Base-by-base conservation (phyloP, 805 yeast genomes). In the Wickerhamomyces canadensis region DNA sequence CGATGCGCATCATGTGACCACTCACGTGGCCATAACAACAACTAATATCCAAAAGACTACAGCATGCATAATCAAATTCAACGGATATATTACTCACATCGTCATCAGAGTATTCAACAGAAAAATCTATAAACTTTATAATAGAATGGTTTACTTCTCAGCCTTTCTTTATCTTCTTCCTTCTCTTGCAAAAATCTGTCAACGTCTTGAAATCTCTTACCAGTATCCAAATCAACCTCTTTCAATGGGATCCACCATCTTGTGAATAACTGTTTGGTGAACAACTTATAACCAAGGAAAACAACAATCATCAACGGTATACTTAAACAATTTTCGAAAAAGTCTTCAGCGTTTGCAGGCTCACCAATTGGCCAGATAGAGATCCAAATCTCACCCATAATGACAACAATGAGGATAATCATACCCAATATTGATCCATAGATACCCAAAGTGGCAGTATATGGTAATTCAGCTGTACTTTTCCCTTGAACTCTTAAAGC, bases 321-420 rank as follows among this genome's bases (percentile, higher is more conserved):
- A 28, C 70, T 64, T 39, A 72, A 59, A 59, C 76, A 29, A 13
- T 29, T 29, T 49, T 71, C 60, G 63, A 74, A 72, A 55, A 74
- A 73, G 2, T 50, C 51, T 29, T 47, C 49, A 6, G 64, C 68
- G 37, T 44, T 40, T 42, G 60, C 67, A 13, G 60, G 27, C 3
- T 31, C 43, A 5, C 74, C 73, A 31, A 74, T 51, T 35, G 89
- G 89, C 65, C 64, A 80, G 28, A 80, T 62, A 3, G 87, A 84
- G 40, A 77, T 67, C 83, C 86, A 83, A 64, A 83, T 78, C 57
- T 80, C 84, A 28, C 84, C 80, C 36, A 72, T 65, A 34, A 84
- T 62, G 40, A 82, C 72, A 37, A 78, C 59, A 29, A 65, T 35
- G 56, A 76, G 78, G 40, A 84, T 55, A 5, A 57, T 21, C 24